Conservation (phyloP, 106 monocot genomes). For the Dendrobium huoshanense region DNA sequence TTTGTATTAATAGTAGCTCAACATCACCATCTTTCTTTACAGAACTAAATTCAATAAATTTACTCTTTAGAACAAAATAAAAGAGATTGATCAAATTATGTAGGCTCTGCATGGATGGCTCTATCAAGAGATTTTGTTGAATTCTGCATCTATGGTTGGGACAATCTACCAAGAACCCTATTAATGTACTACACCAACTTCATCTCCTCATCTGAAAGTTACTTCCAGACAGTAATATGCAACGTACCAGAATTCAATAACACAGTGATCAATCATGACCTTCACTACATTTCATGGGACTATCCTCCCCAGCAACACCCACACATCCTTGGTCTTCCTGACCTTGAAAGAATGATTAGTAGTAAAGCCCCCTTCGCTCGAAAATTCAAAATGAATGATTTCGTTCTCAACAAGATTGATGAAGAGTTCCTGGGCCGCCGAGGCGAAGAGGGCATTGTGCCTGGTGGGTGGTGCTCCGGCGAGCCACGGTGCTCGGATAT, state of each 20-base stretch:
- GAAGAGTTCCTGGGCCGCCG: constrained; percentile 28
- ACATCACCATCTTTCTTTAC: too few species aligned
- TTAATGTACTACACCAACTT: constrained; percentile 86
- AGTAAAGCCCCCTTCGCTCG: constrained; percentile 67
- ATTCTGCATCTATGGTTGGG: constrained; percentile 61
- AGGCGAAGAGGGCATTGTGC: constrained; percentile 14
- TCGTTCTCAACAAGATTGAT: constrained; percentile 39
- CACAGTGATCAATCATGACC: constrained; percentile 58
- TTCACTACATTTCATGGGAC: constrained; percentile 64
- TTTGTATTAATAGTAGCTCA: too few species aligned
- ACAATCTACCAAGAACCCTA: constrained; percentile 61
- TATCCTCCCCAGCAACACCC: constrained; percentile 64
- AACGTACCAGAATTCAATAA: constrained; percentile 30
- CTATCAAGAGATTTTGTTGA: constrained; percentile 56
- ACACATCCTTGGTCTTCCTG: constrained; percentile 22
- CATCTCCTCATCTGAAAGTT: constrained; percentile 53
- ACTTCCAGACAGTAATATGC: constrained; percentile 68
- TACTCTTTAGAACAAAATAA: background rate
- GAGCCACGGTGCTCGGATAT: constrained; percentile 38
- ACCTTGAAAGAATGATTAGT: constrained; percentile 23
- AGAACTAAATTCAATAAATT: background rate
- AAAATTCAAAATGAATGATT: constrained; percentile 32
- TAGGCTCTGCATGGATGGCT: constrained; percentile 82
- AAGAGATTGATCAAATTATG: background rate
- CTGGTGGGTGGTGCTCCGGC: constrained; percentile 54